Evolutionary conservation across 371 early-diverging fungal genomes (phyloP).

Genomic region (Lichtheimia ornata): DNA sequence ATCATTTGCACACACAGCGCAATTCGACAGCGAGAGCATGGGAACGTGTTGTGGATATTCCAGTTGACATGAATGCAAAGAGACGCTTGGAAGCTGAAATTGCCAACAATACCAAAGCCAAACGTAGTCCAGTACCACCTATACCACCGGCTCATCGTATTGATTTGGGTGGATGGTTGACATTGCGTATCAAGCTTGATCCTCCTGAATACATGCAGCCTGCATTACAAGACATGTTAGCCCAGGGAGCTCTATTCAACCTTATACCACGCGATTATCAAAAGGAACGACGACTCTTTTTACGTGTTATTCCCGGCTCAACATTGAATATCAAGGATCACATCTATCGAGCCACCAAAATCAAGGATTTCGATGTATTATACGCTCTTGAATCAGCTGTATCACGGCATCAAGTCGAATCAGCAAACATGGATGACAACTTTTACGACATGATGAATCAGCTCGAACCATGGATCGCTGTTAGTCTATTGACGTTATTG

Average conservation of each 20-base stretch:
- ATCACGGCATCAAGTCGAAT: slow-evolving; percentile 35
- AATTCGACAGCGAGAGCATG: slow-evolving; percentile 13
- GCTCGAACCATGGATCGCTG: slow-evolving; percentile 28
- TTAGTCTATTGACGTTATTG: slow-evolving; percentile 41
- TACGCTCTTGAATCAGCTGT: slow-evolving; percentile 53
- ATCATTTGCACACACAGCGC: too few species aligned
- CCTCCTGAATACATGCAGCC: background rate
- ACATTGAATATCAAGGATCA: slow-evolving; percentile 14
- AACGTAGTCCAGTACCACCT: slow-evolving; percentile 17
- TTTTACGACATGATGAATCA: slow-evolving; percentile 27
- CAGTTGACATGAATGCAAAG: slow-evolving; percentile 2
- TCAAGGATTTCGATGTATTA: slow-evolving; percentile 35
- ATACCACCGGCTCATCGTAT: slow-evolving; percentile 13
- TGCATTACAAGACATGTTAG: slow-evolving; percentile 24
- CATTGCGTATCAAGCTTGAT: slow-evolving; percentile 31
- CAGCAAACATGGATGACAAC: slow-evolving; percentile 37
- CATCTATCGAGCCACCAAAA: slow-evolving; percentile 18
- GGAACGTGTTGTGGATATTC: slow-evolving; percentile 34
- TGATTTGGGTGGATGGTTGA: slow-evolving; percentile 41
- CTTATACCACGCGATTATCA: slow-evolving; percentile 30
- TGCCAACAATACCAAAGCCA: background rate
- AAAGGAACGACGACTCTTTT: background rate
- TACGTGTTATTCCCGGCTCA: background rate
- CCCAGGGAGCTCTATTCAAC: slow-evolving; percentile 42
- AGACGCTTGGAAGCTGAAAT: background rate